These are phyloP conservation scores for Cryptosporidium viatorum DNA, from an alignment of 169 alveolate species.

Conservation along the genomic window DNA sequence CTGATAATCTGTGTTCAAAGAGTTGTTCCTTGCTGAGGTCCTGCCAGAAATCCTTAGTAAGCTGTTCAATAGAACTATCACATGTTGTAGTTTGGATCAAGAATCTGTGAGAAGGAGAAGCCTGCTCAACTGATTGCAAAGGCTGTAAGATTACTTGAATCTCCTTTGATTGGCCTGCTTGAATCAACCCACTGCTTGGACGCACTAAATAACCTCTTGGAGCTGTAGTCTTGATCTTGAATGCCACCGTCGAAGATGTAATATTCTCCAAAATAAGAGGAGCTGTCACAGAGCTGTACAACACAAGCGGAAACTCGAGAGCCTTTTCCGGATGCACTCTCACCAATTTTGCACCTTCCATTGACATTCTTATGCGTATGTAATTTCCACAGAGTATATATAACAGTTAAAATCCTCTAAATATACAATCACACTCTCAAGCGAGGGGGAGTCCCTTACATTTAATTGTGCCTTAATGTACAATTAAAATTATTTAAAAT, in stretches of 20 bases:
- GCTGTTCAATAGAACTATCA: constrained; percentile 82
- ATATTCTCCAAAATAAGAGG: constrained; percentile 85
- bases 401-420: constrained; percentile 7
- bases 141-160: constrained; percentile 89
- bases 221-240: constrained; percentile 89
- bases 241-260: constrained; percentile 85
- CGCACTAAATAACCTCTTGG: constrained; percentile 89
- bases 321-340: constrained; percentile 86
- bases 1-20: constrained; percentile 87
- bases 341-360: constrained; percentile 78
- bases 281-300: constrained; percentile 86
- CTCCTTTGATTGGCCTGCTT: constrained; percentile 83
- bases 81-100: constrained; percentile 83
- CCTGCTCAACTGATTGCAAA: constrained; percentile 84
- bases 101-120: constrained; percentile 84
- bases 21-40: constrained; percentile 83
- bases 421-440: constrained; percentile 33
- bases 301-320: constrained; percentile 88
- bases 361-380: constrained; percentile 5
- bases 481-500: neutral
- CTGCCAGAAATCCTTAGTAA: constrained; percentile 87
- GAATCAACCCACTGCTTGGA: constrained; percentile 87
- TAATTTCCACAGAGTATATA: neutral
- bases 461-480: constrained; percentile 1
- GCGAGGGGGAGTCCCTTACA: constrained; percentile 16